These are phyloP conservation scores for Populus pruinosa DNA, from an alignment of 345 rosid genomes.

Conservation along the genomic window DNA sequence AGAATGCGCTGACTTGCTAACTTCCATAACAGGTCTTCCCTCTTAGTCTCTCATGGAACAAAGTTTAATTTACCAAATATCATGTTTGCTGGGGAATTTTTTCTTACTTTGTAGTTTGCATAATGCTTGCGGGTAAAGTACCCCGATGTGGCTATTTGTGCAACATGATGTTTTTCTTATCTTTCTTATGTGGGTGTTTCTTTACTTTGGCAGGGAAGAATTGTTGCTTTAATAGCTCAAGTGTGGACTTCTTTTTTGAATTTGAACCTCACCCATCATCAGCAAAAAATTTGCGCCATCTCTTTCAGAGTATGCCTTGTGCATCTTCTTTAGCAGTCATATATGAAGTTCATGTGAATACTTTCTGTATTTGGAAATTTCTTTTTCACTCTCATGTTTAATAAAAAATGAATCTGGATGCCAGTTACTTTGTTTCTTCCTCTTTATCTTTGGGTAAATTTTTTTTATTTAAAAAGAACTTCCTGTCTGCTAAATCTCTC, in stretches of 20 bases:
- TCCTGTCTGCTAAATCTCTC: not conserved
- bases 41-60: slow-evolving; percentile 8
- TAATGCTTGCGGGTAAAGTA: not conserved
- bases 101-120: not conserved
- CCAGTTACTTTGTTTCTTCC: not conserved
- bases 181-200: slow-evolving; percentile 2
- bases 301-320: slow-evolving; percentile 70
- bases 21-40: slow-evolving; percentile 67
- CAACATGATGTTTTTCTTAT: not conserved
- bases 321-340: slow-evolving; percentile 1
- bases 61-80: not conserved
- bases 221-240: slow-evolving; percentile 75
- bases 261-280: slow-evolving; percentile 95
- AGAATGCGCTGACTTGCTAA: slow-evolving; percentile 70
- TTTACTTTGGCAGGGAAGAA: slow-evolving; percentile 57
- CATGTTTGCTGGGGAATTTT: not conserved
- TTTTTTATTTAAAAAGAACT: not conserved
- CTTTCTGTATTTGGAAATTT: slow-evolving; percentile 5
- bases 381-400: not conserved
- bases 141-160: not conserved
- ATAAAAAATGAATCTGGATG: not conserved
- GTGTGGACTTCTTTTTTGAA: slow-evolving; percentile 57
- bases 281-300: slow-evolving; percentile 77
- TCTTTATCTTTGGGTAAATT: not conserved
- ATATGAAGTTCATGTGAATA: not conserved